Conservation (phyloP, 192 early-diverging fungal species). For the Podila epigama region DNA sequence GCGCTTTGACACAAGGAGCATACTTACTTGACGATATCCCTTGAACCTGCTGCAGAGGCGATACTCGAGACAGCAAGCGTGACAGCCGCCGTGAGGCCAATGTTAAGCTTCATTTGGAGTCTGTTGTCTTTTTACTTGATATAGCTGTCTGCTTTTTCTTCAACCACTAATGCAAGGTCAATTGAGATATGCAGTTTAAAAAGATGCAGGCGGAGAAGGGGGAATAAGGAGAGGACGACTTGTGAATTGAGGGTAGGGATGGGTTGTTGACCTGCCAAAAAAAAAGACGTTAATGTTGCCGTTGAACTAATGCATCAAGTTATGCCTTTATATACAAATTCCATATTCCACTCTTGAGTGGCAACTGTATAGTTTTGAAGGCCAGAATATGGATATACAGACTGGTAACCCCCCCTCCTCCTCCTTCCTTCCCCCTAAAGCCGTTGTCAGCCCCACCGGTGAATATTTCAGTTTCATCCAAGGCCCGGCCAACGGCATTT, state of each 20-base stretch:
- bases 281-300: too few species aligned
- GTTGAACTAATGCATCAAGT: too few species aligned
- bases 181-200: too few species aligned
- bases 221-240: background rate
- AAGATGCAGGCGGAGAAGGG: background rate
- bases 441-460: too few species aligned
- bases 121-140: background rate
- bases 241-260: too few species aligned
- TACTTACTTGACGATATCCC: conserved; percentile 21
- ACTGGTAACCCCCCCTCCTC: too few species aligned
- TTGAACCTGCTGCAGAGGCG: background rate
- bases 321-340: background rate
- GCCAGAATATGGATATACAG: too few species aligned
- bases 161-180: background rate
- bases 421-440: too few species aligned
- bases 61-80: background rate
- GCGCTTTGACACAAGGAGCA: background rate
- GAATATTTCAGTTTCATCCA: too few species aligned
- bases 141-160: background rate
- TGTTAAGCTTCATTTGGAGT: conserved; percentile 8
- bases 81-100: conserved; percentile 19
- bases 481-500: too few species aligned
- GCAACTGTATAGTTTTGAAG: too few species aligned
- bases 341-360: background rate
- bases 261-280: conserved; percentile 1